phyloP scores from a whole-genome alignment of 2,329 filamentous ascomycete genomes.

The Trichoderma breve region DNA sequence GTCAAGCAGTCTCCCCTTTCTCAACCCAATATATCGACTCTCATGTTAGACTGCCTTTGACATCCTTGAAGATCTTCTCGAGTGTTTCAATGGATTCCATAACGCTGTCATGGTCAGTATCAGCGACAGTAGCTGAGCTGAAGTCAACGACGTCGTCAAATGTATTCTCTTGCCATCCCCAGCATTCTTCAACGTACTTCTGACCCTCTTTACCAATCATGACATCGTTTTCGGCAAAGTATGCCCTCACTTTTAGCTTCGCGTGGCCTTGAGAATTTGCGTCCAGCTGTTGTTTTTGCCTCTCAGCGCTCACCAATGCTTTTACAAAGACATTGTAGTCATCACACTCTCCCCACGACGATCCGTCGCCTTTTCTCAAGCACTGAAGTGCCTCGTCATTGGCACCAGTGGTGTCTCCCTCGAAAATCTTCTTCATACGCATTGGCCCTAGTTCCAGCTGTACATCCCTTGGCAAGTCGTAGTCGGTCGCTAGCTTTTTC shows the following conservation, averaged over 20 bases:
- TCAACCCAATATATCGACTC: not conserved
- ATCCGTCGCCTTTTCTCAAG: not conserved
- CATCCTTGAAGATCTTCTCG: not conserved
- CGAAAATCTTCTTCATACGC: not conserved
- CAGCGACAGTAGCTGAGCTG: not conserved
- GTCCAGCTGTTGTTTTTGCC: not conserved
- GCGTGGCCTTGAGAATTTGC: not conserved
- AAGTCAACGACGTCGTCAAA: not conserved
- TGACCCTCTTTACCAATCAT: not conserved
- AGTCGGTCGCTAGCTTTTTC: not conserved
- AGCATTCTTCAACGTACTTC: not conserved
- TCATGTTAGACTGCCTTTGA: not conserved
- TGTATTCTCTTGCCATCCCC: not conserved
- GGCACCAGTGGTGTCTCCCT: not conserved
- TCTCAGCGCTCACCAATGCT: not conserved
- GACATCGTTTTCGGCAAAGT: constrained; percentile 1
- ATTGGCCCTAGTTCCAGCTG: not conserved
- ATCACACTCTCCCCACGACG: not conserved
- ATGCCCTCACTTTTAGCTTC: not conserved
- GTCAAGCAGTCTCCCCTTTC: not conserved
- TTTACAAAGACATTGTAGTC: not conserved
- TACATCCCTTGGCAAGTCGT: not conserved
- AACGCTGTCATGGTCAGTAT: constrained; percentile 2
- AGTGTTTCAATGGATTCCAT: not conserved
- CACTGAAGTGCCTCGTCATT: constrained; percentile 1